phyloP scores from a whole-genome alignment of 129 eudicot species.

The Oenanthe sinensis region DNA sequence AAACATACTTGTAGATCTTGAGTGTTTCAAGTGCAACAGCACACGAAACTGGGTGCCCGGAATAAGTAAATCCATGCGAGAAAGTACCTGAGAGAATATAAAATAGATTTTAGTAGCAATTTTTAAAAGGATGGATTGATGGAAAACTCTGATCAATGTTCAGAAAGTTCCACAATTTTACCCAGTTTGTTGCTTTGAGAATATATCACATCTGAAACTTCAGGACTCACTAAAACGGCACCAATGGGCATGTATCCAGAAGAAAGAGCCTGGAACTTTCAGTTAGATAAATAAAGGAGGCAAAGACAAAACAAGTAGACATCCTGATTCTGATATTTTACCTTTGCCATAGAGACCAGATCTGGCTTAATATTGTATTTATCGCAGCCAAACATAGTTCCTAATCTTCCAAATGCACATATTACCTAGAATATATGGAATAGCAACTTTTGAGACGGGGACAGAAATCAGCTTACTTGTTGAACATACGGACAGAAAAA shows the following conservation, averaged over 20 bases:
- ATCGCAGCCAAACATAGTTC: constrained; percentile 93
- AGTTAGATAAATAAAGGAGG: not conserved
- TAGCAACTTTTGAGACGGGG: not conserved
- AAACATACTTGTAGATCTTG: constrained; percentile 75
- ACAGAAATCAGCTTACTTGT: not conserved
- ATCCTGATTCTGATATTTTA: constrained; percentile 12
- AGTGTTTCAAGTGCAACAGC: constrained; percentile 94
- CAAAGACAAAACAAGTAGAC: not conserved
- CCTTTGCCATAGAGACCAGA: constrained; percentile 94
- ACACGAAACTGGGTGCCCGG: constrained; percentile 95
- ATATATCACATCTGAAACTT: constrained; percentile 69
- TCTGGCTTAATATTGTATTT: constrained; percentile 89
- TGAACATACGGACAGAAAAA: not conserved
- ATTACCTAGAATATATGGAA: constrained; percentile 45
- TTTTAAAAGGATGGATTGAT: not conserved
- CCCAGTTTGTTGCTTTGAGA: constrained; percentile 95
- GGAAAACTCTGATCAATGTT: not conserved
- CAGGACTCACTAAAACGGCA: constrained; percentile 83
- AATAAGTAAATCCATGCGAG: constrained; percentile 93
- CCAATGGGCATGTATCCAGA: constrained; percentile 97
- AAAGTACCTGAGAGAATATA: constrained; percentile 45
- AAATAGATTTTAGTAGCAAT: not conserved
- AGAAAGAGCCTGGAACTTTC: constrained; percentile 69
- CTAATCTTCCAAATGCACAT: constrained; percentile 96
- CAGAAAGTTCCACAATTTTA: constrained; percentile 17